Conservation (phyloP, 306 rosid species). For the Fragaria ananassa region DNA sequence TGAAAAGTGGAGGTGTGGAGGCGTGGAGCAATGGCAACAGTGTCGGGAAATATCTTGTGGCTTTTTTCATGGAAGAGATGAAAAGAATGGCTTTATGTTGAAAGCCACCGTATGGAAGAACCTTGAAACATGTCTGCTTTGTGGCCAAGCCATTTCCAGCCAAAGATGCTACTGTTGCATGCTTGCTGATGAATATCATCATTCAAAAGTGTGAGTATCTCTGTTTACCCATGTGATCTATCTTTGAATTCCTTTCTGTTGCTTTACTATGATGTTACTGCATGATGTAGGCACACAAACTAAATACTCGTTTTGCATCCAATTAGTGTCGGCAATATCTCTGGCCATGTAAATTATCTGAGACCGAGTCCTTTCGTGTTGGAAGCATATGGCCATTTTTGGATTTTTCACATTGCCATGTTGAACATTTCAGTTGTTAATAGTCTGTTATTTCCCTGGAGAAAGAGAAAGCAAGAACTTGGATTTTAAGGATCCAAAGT, state of each 20-base stretch:
- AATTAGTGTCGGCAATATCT: neutral
- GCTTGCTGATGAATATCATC: neutral
- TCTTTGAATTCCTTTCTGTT: neutral
- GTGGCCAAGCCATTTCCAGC: constrained; percentile 11
- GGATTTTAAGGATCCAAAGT: neutral
- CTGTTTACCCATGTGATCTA: neutral
- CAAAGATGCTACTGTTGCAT: constrained; percentile 2
- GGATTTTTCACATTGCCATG: neutral
- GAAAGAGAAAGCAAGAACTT: neutral
- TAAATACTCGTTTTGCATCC: neutral
- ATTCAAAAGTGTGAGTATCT: neutral
- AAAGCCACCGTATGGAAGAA: constrained; percentile 3
- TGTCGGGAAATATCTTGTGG: neutral
- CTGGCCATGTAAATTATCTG: neutral
- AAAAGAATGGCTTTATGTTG: neutral
- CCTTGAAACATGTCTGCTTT: constrained; percentile 5
- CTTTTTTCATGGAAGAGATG: neutral
- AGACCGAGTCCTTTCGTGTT: neutral
- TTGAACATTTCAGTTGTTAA: neutral
- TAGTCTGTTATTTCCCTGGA: neutral
- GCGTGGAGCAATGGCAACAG: neutral
- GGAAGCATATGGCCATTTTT: neutral
- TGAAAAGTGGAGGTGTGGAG: neutral
- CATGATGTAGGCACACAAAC: neutral
- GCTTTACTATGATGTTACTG: neutral